Percentiles rank a stretch among this genome's conserved stretches.
Evolutionary conservation across 495 filamentous ascomycete species (phyloP).

Genomic region (Hypoxylon crocopeplum): DNA sequence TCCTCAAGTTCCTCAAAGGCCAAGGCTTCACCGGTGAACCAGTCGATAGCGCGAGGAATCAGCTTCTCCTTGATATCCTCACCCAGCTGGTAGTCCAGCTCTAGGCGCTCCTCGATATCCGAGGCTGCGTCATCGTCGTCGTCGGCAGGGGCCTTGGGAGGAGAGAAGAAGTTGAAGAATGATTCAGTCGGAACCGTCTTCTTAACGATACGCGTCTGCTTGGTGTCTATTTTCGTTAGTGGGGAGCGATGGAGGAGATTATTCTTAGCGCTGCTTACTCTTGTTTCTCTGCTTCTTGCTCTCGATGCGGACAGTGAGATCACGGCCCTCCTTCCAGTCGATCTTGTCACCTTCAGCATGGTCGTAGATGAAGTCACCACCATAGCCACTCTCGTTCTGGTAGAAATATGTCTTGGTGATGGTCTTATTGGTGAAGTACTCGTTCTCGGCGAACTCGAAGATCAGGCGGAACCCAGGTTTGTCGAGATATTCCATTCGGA

Average conservation of each 20-base stretch:
- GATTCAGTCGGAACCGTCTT: constrained; percentile 98
- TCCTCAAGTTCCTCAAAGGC: constrained; percentile 96
- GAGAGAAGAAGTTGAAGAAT: constrained; percentile 99
- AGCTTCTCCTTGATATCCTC: constrained; percentile 99
- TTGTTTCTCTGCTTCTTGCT: constrained; percentile 99
- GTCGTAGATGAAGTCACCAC: constrained; percentile 99
- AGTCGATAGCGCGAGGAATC: constrained; percentile 97
- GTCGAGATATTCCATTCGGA: constrained; percentile 99
- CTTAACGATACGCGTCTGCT: constrained; percentile 98
- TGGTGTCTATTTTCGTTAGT: constrained; percentile 73
- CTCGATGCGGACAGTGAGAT: constrained; percentile 92
- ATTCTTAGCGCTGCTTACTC: constrained; percentile 68
- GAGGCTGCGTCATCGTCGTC: constrained; percentile 78
- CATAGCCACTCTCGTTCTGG: constrained; percentile 97
- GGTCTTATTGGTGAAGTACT: constrained; percentile 94
- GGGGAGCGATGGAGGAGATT: constrained; percentile 24
- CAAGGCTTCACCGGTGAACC: constrained; percentile 98
- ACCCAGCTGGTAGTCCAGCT: constrained; percentile 98
- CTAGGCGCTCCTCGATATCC: constrained; percentile 96
- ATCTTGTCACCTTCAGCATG: constrained; percentile 98
- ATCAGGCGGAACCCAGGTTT: constrained; percentile 97
- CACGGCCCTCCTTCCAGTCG: constrained; percentile 92
- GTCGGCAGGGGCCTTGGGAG: constrained; percentile 82
- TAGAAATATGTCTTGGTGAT: constrained; percentile 99
- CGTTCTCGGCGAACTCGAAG: constrained; percentile 95